These are phyloP conservation scores for Fusarium concolor DNA, from an alignment of 2,329 filamentous ascomycete genomes.

Conservation along the genomic window DNA sequence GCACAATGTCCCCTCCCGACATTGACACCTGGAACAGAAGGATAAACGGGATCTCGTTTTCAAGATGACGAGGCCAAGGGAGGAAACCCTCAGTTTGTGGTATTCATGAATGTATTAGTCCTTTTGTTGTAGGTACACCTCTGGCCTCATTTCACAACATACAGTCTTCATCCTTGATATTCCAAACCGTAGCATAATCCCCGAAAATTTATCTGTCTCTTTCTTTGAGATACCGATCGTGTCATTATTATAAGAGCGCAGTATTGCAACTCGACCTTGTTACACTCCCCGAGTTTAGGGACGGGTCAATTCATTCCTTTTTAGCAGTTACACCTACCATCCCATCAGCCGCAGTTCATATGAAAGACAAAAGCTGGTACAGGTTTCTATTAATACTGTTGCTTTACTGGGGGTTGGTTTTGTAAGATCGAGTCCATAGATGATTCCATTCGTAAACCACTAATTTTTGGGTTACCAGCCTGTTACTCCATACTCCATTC, in stretches of 20 bases:
- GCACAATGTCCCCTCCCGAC: neutral
- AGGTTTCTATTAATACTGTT: neutral
- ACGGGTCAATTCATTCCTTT: no score
- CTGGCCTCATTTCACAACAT: no score
- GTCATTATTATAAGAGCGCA: no score
- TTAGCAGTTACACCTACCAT: neutral
- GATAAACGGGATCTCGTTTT: neutral
- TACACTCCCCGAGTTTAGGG: no score
- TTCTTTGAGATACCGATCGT: no score
- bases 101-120: no score
- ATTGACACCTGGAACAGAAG: neutral
- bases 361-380: neutral
- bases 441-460: constrained; percentile 9
- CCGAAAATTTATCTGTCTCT: no score
- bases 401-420: neutral
- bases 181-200: no score
- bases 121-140: no score
- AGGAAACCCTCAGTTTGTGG: no score
- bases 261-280: no score
- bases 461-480: neutral
- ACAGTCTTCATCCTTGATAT: no score
- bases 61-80: neutral
- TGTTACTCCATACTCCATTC: constrained; percentile 35
- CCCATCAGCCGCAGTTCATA: neutral
- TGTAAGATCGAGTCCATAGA: neutral